Evolutionary conservation across 352 stramenopile genomes (phyloP), one percentile per base, ranked within the genome.

Genomic region (Pythium catenulatum): DNA sequence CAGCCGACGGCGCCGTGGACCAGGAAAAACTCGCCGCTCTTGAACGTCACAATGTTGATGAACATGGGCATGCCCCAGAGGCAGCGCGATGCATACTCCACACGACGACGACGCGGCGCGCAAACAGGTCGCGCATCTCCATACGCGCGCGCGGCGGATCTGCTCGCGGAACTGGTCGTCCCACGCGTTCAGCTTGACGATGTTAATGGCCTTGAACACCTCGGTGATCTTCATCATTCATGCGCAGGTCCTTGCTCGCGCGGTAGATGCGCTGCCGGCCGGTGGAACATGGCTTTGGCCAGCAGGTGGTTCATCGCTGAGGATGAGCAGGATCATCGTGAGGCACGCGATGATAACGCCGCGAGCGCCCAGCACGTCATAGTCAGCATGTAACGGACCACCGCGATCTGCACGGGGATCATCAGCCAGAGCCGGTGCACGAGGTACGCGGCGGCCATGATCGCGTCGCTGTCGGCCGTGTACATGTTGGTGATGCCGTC

Each of bases 171-270:
- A 97, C 6, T 94, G 94, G 43, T 92, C 72, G 78, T 99, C 97
- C 96, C 96, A 99, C 1, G 96, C 95, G 88, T 99, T 99, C 65
- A 99, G 96, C 89, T 99, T 99, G 91, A 99, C 95, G 75, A 99
- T 97, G 37, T 93, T 92, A 75, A 99, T 98, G 19, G 91, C 89
- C 52, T 87, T 94, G 68, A 96, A 92, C 3, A 94, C 91, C 48
- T 96, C 93, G 32, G 91, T 92, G 5, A 96, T 74, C 30, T 88
- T 81, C 79, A n/a, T n/a, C n/a, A n/a, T 95, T 94, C 90, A 96
- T 93, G 36, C 93, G 83, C n/a, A 75, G 37, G 50, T 96, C 91
- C 59, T 93, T 92, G 48, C 80, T 74, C 17, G 34, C 52, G 23
- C 88, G 83, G 27, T 85, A 81, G 11, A 85, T 78, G 15, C 80